Evolutionary conservation across 768 basidiomycete genomes (phyloP).

Genomic region (Leccinum longicurvipes): DNA sequence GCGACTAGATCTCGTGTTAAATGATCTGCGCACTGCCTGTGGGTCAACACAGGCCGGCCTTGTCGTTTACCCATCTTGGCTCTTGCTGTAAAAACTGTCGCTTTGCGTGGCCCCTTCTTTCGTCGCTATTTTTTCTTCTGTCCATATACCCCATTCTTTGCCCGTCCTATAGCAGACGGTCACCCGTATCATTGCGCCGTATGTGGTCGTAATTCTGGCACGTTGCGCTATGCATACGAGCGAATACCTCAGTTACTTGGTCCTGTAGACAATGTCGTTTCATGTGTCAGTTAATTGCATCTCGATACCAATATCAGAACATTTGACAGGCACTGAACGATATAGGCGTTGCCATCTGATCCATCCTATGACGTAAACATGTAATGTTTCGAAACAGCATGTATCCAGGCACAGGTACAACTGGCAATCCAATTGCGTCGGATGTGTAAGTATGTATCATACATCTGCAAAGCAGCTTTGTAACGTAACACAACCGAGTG

Average conservation of each 20-base stretch:
- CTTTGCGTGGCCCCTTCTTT: constrained; percentile 2
- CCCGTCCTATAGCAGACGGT: constrained; percentile 2
- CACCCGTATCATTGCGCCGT: constrained; percentile 12
- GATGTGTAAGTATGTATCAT: background rate
- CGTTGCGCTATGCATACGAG: constrained; percentile 25
- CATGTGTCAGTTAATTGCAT: background rate
- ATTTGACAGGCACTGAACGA: background rate
- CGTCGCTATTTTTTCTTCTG: constrained; percentile 8
- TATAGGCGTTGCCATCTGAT: background rate
- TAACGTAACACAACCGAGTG: too few relatives aligned
- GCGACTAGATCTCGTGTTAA: constrained; percentile 37
- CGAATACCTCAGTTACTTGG: constrained; percentile 8
- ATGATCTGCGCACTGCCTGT: constrained; percentile 6
- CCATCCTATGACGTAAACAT: background rate
- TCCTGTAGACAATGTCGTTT: constrained; percentile 13
- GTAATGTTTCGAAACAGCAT: background rate
- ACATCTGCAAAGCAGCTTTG: too few relatives aligned
- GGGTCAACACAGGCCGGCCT: constrained; percentile 26
- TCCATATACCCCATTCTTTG: constrained; percentile 24
- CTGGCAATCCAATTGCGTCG: too few relatives aligned
- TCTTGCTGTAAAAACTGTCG: background rate
- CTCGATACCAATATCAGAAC: background rate
- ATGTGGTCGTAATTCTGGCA: constrained; percentile 26
- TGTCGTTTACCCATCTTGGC: constrained; percentile 19
- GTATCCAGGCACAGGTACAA: background rate